phyloP scores from a whole-genome alignment of 108 stramenopile species.

The Nitzschia palea region DNA sequence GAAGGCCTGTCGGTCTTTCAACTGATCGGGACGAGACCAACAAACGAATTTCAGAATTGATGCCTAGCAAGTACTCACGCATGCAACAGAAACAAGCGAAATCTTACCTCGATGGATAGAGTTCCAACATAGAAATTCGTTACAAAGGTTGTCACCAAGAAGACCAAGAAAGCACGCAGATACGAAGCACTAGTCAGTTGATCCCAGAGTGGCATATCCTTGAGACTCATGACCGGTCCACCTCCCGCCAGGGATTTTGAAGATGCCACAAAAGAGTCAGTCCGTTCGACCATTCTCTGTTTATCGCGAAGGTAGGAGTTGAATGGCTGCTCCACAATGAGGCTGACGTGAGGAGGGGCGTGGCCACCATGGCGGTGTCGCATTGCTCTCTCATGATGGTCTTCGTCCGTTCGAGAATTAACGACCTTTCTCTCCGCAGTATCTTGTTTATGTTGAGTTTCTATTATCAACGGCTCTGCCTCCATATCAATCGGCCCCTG shows the following conservation, averaged over 20 bases:
- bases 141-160: conserved; percentile 35
- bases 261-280: conserved; percentile 18
- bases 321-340: conserved; percentile 27
- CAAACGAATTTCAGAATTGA: not conserved
- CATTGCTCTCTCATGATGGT: not conserved
- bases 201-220: conserved; percentile 36
- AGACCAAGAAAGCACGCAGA: conserved; percentile 38
- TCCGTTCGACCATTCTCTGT: not conserved
- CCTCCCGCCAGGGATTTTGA: conserved; percentile 5
- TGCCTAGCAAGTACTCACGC: too few species aligned
- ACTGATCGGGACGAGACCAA: not conserved
- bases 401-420: too few species aligned
- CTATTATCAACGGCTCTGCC: too few species aligned
- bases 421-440: too few species aligned
- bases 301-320: conserved; percentile 31
- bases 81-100: too few species aligned
- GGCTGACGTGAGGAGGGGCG: not conserved
- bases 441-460: too few species aligned
- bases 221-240: conserved; percentile 19
- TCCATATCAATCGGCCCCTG: not conserved
- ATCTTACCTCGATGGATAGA: conserved; percentile 33
- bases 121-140: conserved; percentile 55
- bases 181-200: conserved; percentile 38
- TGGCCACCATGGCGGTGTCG: conserved; percentile 1
- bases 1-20: conserved; percentile 22